Base-by-base conservation (phyloP, 257 asterid species). In the Nicotiana knightiana region DNA sequence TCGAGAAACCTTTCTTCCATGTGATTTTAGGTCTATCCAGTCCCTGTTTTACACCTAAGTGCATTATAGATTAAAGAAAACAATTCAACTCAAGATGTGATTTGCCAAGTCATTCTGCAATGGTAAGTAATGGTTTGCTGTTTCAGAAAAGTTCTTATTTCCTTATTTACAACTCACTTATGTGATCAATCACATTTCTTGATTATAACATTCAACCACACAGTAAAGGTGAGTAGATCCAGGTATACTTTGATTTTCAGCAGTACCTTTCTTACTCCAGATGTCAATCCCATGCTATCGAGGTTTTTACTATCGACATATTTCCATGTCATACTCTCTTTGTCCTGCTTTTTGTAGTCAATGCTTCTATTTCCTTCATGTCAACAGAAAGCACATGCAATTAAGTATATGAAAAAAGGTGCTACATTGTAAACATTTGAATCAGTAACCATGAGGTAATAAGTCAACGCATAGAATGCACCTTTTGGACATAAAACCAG, bases 191-290 rank as follows among this genome's bases (percentile, higher is more conserved):
- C 59, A 46, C 61, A 71, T 71, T 21, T 46, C 58, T 71, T 71
- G 37, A 71, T 6, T 28, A 28, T 68, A 71, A 68, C 57, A 54
- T 28, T 17, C 51, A 51, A 82, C 53, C 33, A 3, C 24, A 55
- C 39, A 5, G 61, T 21, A 18, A 71, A 71, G 39, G 79, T 48
- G 7, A 76, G 66, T 10, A 81, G 57, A 73, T 54, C 76, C 77
- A 51, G 11, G 28, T 9, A 37, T 55, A 6, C 10, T 30, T 35
- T 46, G 28, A 26, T 46, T 37, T 55, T 58, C 77, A 18, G 55
- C 84, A 10, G 85, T 89, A 96, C 99, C 97, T 94, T 96, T 90
- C 97, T 94, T 62, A 96, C 98, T 66, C 97, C 97, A 79, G 99
- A 94, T 83, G 97, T 92, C 88, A 96, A 87, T 83, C 99, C 99